phyloP scores from a whole-genome alignment of 2,329 filamentous ascomycete genomes.

The Amauroascus niger region DNA sequence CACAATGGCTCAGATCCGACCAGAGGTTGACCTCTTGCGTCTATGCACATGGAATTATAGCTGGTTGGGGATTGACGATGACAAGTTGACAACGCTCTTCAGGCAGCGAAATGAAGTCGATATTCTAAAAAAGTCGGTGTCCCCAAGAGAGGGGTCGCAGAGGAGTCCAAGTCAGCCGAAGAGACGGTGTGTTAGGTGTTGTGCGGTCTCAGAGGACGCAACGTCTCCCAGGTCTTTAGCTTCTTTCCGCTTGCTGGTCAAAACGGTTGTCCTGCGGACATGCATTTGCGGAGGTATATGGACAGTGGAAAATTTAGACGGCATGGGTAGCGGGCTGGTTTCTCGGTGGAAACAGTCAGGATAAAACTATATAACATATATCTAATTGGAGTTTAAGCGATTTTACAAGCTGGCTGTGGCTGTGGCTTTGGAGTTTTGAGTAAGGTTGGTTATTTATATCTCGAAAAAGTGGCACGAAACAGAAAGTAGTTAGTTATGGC shows the following conservation, averaged over 20 bases:
- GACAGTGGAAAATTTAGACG: slow-evolving; percentile 24
- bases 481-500: no score
- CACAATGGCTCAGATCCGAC: slow-evolving; percentile 48
- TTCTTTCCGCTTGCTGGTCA: slow-evolving; percentile 32
- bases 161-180: slow-evolving; percentile 24
- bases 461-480: no score
- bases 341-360: not conserved
- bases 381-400: no score
- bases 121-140: slow-evolving; percentile 43
- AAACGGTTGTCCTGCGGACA: slow-evolving; percentile 29
- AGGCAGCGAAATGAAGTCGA: slow-evolving; percentile 51
- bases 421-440: no score
- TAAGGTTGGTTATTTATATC: no score
- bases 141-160: slow-evolving; percentile 6
- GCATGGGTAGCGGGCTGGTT: not conserved
- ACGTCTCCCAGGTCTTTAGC: slow-evolving; percentile 29
- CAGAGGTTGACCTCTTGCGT: slow-evolving; percentile 53
- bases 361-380: not conserved
- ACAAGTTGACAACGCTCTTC: slow-evolving; percentile 49
- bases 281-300: slow-evolving; percentile 37
- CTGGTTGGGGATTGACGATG: slow-evolving; percentile 57
- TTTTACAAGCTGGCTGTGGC: no score
- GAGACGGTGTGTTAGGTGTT: slow-evolving; percentile 51
- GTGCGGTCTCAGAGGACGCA: slow-evolving; percentile 56
- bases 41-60: slow-evolving; percentile 65